Percentiles rank a stretch among this genome's conserved stretches.
phyloP scores from a whole-genome alignment of 139 green algal genomes.

The Bryopsis sp. region DNA sequence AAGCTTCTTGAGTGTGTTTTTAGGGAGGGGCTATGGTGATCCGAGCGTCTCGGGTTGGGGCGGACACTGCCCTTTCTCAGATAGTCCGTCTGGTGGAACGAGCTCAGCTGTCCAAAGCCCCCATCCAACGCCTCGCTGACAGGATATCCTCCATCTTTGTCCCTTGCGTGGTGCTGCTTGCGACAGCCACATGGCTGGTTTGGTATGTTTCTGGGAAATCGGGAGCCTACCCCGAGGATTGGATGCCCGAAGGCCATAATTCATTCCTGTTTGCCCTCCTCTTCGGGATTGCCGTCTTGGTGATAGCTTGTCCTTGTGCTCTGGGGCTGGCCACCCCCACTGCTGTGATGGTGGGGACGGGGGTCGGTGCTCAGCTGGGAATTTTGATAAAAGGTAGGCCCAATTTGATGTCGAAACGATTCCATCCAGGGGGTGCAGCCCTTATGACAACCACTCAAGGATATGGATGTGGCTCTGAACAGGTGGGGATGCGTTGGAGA shows the following conservation, averaged over 20 bases:
- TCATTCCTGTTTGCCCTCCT: conserved; percentile 86
- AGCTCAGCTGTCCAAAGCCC: conserved; percentile 92
- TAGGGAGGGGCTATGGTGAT: conserved; percentile 33
- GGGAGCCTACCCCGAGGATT: conserved; percentile 32
- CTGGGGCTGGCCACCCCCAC: conserved; percentile 94
- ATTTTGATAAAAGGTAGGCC: conserved; percentile 90
- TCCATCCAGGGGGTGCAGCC: too few relatives aligned
- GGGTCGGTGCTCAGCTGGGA: conserved; percentile 63
- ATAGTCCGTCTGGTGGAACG: conserved; percentile 92
- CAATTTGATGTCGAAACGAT: not conserved
- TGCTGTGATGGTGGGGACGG: conserved; percentile 94
- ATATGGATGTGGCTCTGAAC: not conserved
- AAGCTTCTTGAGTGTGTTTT: not conserved
- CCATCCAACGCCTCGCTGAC: conserved; percentile 82
- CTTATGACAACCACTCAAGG: too few relatives aligned
- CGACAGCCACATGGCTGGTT: conserved; percentile 57
- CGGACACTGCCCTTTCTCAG: conserved; percentile 74
- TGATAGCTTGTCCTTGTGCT: conserved; percentile 96
- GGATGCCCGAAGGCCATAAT: conserved; percentile 70
- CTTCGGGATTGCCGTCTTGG: conserved; percentile 91
- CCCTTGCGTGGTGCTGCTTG: conserved; percentile 66
- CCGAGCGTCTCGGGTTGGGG: conserved; percentile 57
- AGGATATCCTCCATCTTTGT: conserved; percentile 80
- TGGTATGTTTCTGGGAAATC: conserved; percentile 62
- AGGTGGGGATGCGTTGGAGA: conserved; percentile 35